These are phyloP conservation scores for Pythium brachiatum DNA, from an alignment of 352 stramenopile genomes.

Conservation along the genomic window DNA sequence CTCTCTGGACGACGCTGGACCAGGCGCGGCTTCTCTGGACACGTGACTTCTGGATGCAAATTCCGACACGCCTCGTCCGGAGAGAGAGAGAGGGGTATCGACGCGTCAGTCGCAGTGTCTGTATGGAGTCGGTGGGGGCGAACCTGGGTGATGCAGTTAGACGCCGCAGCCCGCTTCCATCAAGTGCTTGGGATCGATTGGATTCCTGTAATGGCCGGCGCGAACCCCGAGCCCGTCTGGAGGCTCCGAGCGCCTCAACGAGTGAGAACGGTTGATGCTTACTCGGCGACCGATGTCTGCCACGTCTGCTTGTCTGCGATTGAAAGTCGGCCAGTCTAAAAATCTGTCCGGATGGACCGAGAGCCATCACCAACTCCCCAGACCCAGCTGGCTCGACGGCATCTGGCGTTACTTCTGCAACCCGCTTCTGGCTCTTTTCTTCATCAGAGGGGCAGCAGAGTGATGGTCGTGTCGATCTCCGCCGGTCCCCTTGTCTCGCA, in stretches of 20 bases:
- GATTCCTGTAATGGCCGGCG: slow-evolving; percentile 3
- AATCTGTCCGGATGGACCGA: not conserved
- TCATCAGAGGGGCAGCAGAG: not conserved
- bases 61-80: not conserved
- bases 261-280: slow-evolving; percentile 5
- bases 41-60: not conserved
- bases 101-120: not conserved
- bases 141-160: not conserved
- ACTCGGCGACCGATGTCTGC: not conserved
- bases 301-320: not conserved
- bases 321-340: not conserved
- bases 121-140: not conserved
- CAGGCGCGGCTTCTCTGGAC: not conserved
- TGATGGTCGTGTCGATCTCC: not conserved
- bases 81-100: not conserved
- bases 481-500: not conserved
- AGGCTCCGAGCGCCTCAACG: not conserved
- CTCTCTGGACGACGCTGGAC: not conserved
- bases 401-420: slow-evolving; percentile 10
- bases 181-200: not conserved
- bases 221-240: not conserved
- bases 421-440: slow-evolving; percentile 1
- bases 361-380: not conserved
- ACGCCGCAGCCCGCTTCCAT: not conserved
- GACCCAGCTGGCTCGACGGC: not conserved